Conservation (phyloP, 495 filamentous ascomycete genomes). For the Aspergillus kassunensis region DNA sequence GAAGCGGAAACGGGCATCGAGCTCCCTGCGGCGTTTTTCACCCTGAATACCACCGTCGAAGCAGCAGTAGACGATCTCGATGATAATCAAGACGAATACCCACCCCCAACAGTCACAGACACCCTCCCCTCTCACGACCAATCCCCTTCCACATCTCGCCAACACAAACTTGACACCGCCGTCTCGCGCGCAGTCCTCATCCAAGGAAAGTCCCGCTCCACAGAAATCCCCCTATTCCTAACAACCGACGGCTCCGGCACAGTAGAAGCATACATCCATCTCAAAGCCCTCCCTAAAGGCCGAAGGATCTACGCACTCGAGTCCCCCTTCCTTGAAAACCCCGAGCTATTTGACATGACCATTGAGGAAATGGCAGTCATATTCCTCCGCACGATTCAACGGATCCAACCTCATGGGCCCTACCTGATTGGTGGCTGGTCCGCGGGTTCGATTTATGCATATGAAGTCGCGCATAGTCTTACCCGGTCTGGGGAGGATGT, state of each 20-base stretch:
- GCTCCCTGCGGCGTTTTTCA: neutral
- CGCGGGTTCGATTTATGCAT: constrained; percentile 5
- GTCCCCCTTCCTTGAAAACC: constrained; percentile 5
- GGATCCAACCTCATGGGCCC: constrained; percentile 8
- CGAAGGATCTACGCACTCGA: constrained; percentile 7
- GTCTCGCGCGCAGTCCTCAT: neutral
- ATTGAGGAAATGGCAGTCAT: constrained; percentile 4
- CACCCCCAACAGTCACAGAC: neutral
- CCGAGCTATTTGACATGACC: neutral
- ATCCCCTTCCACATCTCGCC: neutral
- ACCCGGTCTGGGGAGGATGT: constrained; percentile 2
- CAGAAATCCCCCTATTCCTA: constrained; percentile 1
- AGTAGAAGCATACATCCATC: constrained; percentile 1
- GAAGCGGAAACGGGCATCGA: neutral
- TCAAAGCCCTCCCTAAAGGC: neutral
- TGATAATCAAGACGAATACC: neutral
- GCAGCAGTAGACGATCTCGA: neutral
- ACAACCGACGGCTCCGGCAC: constrained; percentile 4
- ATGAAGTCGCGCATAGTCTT: constrained; percentile 7
- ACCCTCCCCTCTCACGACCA: too few species aligned
- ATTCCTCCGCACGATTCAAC: constrained; percentile 1
- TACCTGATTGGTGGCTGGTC: constrained; percentile 14
- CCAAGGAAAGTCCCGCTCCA: neutral
- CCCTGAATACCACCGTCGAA: neutral
- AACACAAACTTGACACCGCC: too few species aligned